Evolutionary conservation across 2,329 filamentous ascomycete species (phyloP).

Genomic region (Colletotrichum sp.): DNA sequence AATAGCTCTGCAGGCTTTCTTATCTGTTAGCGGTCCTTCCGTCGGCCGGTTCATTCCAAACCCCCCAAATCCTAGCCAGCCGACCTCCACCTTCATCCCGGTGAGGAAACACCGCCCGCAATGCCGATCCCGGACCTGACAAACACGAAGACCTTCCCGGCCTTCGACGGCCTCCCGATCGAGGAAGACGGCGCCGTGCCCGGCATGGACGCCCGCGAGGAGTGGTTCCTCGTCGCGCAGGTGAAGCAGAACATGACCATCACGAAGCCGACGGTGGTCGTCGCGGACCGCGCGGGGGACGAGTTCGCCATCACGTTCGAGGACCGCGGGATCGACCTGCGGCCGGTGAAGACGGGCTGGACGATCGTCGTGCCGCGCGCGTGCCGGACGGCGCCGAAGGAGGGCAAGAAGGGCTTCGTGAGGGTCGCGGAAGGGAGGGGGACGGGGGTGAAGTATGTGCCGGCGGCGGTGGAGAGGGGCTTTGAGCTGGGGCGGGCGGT

Average conservation of each 20-base stretch:
- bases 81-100: neutral
- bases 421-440: constrained; percentile 36
- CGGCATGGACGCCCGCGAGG: constrained; percentile 21
- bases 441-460: constrained; percentile 35
- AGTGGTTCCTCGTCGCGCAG: constrained; percentile 46
- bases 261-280: constrained; percentile 53
- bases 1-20: neutral
- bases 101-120: neutral
- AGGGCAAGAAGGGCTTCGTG: constrained; percentile 44
- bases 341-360: constrained; percentile 43
- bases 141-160: constrained; percentile 35
- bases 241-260: constrained; percentile 53
- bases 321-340: constrained; percentile 37
- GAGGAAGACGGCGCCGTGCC: neutral
- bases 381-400: constrained; percentile 35
- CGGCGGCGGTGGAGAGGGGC: constrained; percentile 27
- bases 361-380: constrained; percentile 43
- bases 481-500: constrained; percentile 28
- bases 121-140: constrained; percentile 34
- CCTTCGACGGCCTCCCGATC: constrained; percentile 34
- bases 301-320: constrained; percentile 53
- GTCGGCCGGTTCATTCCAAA: neutral
- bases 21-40: neutral
- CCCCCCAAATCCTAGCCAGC: neutral
- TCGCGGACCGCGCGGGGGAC: constrained; percentile 39